Percentiles rank a stretch among this genome's conserved stretches.
Conservation (phyloP, 2,329 filamentous ascomycete species). For the Falciphora oryzae region DNA sequence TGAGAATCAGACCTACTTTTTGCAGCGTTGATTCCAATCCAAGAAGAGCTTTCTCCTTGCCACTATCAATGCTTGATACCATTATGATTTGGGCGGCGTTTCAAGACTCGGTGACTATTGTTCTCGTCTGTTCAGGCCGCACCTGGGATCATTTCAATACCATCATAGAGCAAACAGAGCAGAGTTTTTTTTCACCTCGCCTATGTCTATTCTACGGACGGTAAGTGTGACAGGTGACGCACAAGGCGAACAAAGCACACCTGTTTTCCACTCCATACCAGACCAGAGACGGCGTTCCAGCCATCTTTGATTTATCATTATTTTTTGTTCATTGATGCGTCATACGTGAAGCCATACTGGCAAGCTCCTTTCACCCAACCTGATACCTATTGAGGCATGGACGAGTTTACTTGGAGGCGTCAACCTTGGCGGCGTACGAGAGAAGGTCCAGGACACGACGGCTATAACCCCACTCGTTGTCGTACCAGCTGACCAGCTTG, state of each 20-base stretch:
- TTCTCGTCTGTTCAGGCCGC: not conserved
- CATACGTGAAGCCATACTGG: not conserved
- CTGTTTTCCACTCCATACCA: not conserved
- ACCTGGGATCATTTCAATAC: not conserved
- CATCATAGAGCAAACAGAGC: not conserved
- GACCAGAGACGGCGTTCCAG: conserved; percentile 16
- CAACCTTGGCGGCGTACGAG: conserved; percentile 74
- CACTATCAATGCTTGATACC: not conserved
- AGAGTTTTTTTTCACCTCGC: not conserved
- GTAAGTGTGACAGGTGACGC: not conserved
- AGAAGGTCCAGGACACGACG: conserved; percentile 84
- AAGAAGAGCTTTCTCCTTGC: not conserved
- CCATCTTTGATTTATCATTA: conserved; percentile 3
- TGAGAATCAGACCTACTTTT: not conserved
- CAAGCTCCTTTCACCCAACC: not conserved
- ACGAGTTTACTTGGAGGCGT: conserved; percentile 45
- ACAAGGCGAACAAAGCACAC: not conserved
- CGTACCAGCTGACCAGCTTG: conserved; percentile 98
- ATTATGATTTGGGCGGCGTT: not conserved
- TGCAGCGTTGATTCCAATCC: not conserved
- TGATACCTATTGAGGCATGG: not conserved
- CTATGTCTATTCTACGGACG: not conserved
- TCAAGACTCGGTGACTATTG: not conserved
- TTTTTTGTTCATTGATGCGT: conserved; percentile 6
- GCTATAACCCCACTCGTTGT: conserved; percentile 99